Percentiles rank a stretch among this genome's conserved stretches.
Conservation (phyloP, 2,329 filamentous ascomycete genomes). For the Didymellaceae sp. region DNA sequence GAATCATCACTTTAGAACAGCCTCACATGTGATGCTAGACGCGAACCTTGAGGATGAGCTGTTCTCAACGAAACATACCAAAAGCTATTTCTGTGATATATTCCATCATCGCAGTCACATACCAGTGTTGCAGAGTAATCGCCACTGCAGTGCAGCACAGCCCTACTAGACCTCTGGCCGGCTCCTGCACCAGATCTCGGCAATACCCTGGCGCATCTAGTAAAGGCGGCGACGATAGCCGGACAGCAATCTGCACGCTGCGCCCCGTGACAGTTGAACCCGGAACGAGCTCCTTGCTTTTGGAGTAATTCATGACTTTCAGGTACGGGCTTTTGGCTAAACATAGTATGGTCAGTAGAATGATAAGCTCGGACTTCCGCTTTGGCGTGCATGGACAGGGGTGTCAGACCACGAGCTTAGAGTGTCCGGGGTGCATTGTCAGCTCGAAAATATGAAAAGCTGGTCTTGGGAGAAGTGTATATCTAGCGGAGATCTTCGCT, state of each 20-base stretch:
- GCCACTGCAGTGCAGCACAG: constrained; percentile 3
- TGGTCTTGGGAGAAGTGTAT: constrained; percentile 7
- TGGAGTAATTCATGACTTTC: constrained; percentile 4
- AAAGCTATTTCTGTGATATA: background rate
- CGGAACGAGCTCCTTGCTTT: constrained; percentile 3
- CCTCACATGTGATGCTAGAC: constrained; percentile 8
- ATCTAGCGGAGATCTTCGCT: constrained; percentile 6
- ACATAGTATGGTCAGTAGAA: constrained; percentile 10
- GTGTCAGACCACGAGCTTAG: constrained; percentile 8
- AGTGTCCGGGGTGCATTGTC: constrained; percentile 5
- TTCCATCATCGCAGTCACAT: background rate
- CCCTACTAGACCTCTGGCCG: constrained; percentile 12
- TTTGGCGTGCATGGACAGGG: constrained; percentile 8
- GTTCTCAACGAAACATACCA: background rate
- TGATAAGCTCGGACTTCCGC: constrained; percentile 16
- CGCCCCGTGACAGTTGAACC: constrained; percentile 1
- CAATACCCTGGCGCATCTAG: background rate
- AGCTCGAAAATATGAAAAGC: constrained; percentile 1
- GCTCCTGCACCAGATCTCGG: constrained; percentile 14
- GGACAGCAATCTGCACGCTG: constrained; percentile 8
- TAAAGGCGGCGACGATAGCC: constrained; percentile 1
- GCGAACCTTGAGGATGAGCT: background rate
- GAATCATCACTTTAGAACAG: background rate
- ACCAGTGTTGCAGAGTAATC: background rate
- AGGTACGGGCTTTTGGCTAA: constrained; percentile 17